Conservation (phyloP, 2,329 filamentous ascomycete genomes). For the Colletotrichum lupini region DNA sequence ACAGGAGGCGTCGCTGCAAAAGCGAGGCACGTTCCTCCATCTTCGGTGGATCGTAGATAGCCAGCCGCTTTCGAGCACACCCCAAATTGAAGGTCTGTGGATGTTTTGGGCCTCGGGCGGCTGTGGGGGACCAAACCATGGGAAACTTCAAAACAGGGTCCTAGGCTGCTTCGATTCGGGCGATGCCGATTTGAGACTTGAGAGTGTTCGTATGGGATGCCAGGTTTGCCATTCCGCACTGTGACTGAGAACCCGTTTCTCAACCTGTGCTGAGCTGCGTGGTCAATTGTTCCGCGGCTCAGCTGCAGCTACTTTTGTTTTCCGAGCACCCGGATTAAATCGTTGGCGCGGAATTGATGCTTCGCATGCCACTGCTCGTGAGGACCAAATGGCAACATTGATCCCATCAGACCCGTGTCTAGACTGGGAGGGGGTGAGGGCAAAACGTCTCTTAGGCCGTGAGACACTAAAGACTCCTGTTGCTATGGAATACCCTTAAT, state of each 20-base stretch:
- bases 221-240: not conserved
- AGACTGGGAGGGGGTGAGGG: not conserved
- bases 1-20: constrained; percentile 24
- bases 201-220: too few relatives aligned
- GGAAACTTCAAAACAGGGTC: constrained; percentile 13
- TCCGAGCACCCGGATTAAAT: not conserved
- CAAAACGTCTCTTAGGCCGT: not conserved
- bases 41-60: not conserved
- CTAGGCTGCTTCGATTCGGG: constrained; percentile 18
- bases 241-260: not conserved
- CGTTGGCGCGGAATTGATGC: not conserved
- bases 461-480: not conserved
- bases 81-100: constrained; percentile 11
- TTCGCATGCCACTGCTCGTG: not conserved
- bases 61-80: not conserved
- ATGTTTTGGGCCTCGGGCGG: not conserved
- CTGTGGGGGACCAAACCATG: constrained; percentile 9
- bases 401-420: not conserved
- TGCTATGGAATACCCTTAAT: not conserved
- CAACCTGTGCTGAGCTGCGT: not conserved
- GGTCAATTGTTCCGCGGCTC: not conserved
- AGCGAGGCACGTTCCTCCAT: constrained; percentile 8
- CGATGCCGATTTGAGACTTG: constrained; percentile 17
- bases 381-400: not conserved
- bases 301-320: not conserved